phyloP scores from a whole-genome alignment of 2,329 filamentous ascomycete species.

The Stachybotrys chlorohalonatus region DNA sequence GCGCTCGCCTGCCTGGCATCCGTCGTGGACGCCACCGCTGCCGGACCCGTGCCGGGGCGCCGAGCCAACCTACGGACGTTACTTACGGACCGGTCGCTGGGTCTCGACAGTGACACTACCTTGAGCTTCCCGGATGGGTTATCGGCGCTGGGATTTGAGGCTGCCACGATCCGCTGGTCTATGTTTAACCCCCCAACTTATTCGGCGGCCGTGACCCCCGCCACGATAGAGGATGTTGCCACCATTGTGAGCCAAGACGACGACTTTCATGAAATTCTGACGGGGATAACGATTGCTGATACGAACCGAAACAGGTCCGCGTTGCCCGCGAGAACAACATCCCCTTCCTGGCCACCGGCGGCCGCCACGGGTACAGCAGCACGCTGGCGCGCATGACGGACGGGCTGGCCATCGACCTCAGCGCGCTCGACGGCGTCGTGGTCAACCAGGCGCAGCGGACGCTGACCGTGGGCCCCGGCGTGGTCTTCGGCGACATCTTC shows the following conservation, averaged over 20 bases:
- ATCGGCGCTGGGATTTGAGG: not conserved
- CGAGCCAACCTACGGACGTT: not conserved
- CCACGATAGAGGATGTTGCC: not conserved
- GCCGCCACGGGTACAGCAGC: not conserved
- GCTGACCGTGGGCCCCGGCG: not conserved
- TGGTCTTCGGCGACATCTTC: not conserved
- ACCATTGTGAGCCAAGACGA: not conserved
- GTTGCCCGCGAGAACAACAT: not conserved
- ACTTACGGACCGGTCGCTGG: not conserved
- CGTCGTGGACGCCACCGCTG: too few species aligned
- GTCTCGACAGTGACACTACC: not conserved
- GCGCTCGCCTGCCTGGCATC: not conserved
- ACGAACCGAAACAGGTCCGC: not conserved
- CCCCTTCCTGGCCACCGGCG: not conserved
- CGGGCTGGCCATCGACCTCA: not conserved
- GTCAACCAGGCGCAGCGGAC: not conserved
- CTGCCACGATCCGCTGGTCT: not conserved
- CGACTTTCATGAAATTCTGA: not conserved
- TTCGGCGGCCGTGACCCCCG: not conserved
- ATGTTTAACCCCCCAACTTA: not conserved
- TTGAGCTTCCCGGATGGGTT: not conserved
- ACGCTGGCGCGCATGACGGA: not conserved
- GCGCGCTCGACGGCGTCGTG: not conserved
- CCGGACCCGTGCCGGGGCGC: not conserved
- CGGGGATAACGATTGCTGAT: not conserved